Evolutionary conservation across 192 early-diverging fungal species (phyloP).

Genomic region (Coemansia sp.): DNA sequence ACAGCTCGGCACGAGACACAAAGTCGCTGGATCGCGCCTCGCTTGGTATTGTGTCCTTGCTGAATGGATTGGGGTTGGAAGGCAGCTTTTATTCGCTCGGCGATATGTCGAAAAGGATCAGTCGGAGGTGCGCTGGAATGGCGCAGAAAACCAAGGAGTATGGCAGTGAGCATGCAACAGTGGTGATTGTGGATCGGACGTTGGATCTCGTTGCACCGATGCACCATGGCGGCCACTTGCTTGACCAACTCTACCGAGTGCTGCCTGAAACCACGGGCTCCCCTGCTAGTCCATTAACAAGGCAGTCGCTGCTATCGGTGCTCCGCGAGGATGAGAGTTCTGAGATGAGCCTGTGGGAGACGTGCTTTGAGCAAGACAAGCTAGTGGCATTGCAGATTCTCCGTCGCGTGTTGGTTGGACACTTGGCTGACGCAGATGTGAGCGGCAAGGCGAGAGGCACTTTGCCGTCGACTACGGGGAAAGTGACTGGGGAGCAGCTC

Average conservation of each 20-base stretch:
- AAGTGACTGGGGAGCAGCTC: constrained; percentile 24
- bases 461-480: constrained; percentile 5
- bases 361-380: constrained; percentile 29
- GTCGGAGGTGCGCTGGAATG: constrained; percentile 31
- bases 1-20: constrained; percentile 5
- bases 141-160: constrained; percentile 1
- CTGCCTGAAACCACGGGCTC: not conserved
- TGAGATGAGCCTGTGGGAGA: constrained; percentile 24
- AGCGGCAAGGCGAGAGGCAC: not conserved
- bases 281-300: not conserved
- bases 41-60: constrained; percentile 21
- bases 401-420: constrained; percentile 16
- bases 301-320: constrained; percentile 21
- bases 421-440: not conserved
- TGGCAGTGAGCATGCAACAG: not conserved
- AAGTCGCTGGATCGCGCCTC: constrained; percentile 22
- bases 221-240: constrained; percentile 27
- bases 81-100: constrained; percentile 44
- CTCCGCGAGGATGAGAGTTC: constrained; percentile 2
- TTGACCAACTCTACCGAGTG: constrained; percentile 31
- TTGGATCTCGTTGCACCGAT: constrained; percentile 34
- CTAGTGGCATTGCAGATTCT: constrained; percentile 34
- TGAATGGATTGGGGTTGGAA: constrained; percentile 19
- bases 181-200: constrained; percentile 43
- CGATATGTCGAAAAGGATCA: constrained; percentile 20